Conservation (phyloP, 2,329 filamentous ascomycete species). For the Talaromyces sp. region DNA sequence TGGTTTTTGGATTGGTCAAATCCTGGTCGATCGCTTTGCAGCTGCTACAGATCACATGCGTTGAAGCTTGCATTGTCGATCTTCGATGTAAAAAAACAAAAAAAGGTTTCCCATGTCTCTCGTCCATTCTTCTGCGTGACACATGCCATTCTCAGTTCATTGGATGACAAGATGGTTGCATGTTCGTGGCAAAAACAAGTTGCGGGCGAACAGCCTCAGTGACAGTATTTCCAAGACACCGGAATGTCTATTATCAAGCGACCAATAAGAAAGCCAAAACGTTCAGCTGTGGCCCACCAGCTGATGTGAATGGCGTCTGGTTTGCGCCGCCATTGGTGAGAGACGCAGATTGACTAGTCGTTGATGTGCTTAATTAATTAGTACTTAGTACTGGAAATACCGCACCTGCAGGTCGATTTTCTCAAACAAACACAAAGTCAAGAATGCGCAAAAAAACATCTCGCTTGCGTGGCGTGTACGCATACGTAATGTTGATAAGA, state of each 20-base stretch:
- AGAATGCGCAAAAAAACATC: not conserved
- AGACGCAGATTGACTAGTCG: not conserved
- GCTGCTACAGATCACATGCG: not conserved
- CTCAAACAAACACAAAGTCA: not conserved
- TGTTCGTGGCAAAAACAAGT: not conserved
- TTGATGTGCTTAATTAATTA: too few relatives aligned
- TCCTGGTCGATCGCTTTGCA: not conserved
- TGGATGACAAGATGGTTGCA: not conserved
- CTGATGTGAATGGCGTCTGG: not conserved
- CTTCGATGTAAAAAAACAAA: not conserved
- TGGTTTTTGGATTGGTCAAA: not conserved
- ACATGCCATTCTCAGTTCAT: not conserved
- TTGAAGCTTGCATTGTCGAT: not conserved
- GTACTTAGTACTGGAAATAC: not conserved
- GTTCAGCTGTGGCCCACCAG: not conserved
- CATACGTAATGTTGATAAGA: not conserved
- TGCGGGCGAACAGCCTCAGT: not conserved
- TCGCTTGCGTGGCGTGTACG: not conserved
- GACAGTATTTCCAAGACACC: not conserved
- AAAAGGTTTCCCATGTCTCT: not conserved
- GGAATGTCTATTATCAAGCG: not conserved
- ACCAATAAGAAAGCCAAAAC: not conserved
- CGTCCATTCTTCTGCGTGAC: not conserved
- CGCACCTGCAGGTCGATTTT: not conserved
- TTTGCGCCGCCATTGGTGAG: not conserved